phyloP scores from a whole-genome alignment of 305 asterid genomes.

The Fraxinus velutina region DNA sequence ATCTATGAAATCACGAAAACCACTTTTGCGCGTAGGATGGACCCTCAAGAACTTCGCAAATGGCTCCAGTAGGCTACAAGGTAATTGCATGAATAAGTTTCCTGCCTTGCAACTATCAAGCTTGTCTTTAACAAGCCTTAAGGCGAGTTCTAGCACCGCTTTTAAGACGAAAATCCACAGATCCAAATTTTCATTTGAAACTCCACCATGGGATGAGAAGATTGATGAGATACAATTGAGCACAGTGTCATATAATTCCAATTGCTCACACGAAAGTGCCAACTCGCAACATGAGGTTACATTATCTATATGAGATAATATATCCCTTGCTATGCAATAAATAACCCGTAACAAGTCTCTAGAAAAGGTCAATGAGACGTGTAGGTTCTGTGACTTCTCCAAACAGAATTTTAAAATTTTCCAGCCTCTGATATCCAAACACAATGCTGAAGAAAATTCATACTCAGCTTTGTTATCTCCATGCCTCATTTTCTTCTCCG shows the following conservation, averaged over 20 bases:
- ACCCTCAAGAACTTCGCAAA: conserved; percentile 70
- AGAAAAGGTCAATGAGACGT: conserved; percentile 46
- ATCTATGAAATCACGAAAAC: conserved; percentile 65
- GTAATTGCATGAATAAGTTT: conserved; percentile 41
- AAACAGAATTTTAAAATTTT: conserved; percentile 64
- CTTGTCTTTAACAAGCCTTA: conserved; percentile 41
- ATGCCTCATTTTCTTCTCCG: conserved; percentile 48
- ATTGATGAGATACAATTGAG: conserved; percentile 56
- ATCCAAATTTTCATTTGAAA: conserved; percentile 65
- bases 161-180: conserved; percentile 56
- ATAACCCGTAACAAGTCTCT: conserved; percentile 66
- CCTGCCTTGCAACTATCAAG: conserved; percentile 46
- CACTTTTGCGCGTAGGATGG: conserved; percentile 72
- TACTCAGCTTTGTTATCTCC: conserved; percentile 31
- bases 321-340: conserved; percentile 49
- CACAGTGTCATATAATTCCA: conserved; percentile 45
- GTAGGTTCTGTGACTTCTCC: conserved; percentile 58
- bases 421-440: conserved; percentile 77
- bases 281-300: conserved; percentile 23
- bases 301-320: conserved; percentile 28
- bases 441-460: conserved; percentile 36
- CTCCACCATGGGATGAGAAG: conserved; percentile 71
- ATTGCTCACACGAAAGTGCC: conserved; percentile 32
- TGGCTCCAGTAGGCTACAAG: conserved; percentile 62
- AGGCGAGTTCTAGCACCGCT: conserved; percentile 47